phyloP scores from a whole-genome alignment of 305 asterid genomes.

The Fraxinus albicans region DNA sequence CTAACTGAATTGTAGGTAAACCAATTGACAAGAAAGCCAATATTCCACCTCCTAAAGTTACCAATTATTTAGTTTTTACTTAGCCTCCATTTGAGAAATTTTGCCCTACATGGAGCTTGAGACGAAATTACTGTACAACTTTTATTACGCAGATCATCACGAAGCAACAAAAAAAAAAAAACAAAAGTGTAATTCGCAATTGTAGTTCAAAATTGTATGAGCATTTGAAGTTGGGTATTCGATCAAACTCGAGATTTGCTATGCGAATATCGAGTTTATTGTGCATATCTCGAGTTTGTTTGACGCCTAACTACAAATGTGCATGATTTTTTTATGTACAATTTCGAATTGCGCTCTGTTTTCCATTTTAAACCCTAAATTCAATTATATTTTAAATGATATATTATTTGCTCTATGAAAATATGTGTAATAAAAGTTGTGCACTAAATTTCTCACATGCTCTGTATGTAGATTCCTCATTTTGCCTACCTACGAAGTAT shows the following conservation, averaged over 20 bases:
- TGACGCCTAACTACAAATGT: background rate
- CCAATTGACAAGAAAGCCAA: constrained; percentile 19
- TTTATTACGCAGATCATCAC: background rate
- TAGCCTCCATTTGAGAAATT: background rate
- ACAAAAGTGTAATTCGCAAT: background rate
- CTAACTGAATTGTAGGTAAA: constrained; percentile 28
- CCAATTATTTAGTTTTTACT: background rate
- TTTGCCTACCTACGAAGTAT: background rate
- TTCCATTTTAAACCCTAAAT: background rate
- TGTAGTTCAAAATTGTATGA: background rate
- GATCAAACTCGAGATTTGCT: background rate
- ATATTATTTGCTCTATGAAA: background rate
- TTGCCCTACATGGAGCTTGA: background rate
- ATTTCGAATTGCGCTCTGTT: background rate
- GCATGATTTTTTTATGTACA: too few relatives aligned
- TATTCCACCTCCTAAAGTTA: background rate
- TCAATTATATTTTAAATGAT: background rate
- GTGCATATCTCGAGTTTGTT: background rate
- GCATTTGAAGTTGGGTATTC: background rate
- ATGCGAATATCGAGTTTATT: too few relatives aligned
- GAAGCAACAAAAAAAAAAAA: background rate
- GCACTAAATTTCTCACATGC: background rate
- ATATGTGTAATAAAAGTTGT: background rate
- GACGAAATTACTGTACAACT: background rate
- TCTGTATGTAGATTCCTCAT: background rate